phyloP scores from a whole-genome alignment of 2,329 filamentous ascomycete genomes.

The Dichotomopilus funicola region DNA sequence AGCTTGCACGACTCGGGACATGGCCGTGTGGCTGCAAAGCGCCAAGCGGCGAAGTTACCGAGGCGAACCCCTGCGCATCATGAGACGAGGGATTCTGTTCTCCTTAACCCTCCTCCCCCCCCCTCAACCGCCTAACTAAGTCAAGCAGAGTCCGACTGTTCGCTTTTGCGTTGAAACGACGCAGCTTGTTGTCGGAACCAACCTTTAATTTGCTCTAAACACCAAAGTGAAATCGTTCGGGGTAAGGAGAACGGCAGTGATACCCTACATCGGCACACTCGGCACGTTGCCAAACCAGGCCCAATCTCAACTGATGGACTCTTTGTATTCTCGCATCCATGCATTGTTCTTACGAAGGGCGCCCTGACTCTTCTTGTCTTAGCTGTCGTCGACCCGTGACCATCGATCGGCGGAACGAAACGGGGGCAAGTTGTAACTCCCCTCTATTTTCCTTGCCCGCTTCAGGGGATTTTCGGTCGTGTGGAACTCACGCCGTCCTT shows the following conservation, averaged over 20 bases:
- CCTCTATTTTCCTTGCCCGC: too few relatives aligned
- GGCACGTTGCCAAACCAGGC: background rate
- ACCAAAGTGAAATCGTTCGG: background rate
- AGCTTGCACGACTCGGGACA: too few relatives aligned
- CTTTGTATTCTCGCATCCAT: background rate
- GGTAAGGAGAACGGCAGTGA: background rate
- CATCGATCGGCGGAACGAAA: constrained; percentile 21
- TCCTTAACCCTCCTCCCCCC: constrained; percentile 7
- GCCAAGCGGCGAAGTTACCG: constrained; percentile 1
- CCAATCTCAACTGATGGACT: background rate
- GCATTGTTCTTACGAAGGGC: background rate
- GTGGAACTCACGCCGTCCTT: too few relatives aligned
- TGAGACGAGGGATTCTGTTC: constrained; percentile 14
- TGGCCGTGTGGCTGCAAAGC: background rate
- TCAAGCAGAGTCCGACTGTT: background rate
- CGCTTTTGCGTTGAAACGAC: constrained; percentile 11
- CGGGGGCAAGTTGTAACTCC: background rate
- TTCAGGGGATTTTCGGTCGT: too few relatives aligned
- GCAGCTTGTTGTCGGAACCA: constrained; percentile 4
- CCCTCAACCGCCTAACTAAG: background rate
- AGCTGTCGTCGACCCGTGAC: constrained; percentile 3
- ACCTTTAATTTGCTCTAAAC: background rate
- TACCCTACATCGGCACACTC: background rate
- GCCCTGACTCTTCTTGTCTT: background rate
- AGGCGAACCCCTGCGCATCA: constrained; percentile 13